Percentiles rank a stretch among this genome's conserved stretches.
These are phyloP conservation scores for Talaromyces liani DNA, from an alignment of 495 filamentous ascomycete genomes.

Conservation along the genomic window DNA sequence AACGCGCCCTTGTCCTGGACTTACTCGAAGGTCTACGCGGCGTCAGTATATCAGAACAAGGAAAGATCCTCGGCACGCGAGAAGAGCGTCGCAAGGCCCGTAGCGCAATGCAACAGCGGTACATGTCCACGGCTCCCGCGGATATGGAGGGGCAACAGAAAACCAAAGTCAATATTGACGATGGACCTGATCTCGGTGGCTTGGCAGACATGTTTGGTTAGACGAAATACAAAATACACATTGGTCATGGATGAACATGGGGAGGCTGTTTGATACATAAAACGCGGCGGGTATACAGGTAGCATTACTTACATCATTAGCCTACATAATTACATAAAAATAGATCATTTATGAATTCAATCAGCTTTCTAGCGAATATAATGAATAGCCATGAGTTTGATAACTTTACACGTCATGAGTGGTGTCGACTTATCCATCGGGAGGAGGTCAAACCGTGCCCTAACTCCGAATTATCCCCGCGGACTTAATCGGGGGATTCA, in stretches of 20 bases:
- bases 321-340: background rate
- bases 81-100: constrained; percentile 45
- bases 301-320: background rate
- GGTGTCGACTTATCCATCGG: background rate
- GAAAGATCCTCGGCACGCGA: constrained; percentile 56
- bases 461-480: constrained; percentile 4
- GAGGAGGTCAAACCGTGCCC: background rate
- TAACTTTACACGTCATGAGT: background rate
- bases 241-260: background rate
- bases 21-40: constrained; percentile 79
- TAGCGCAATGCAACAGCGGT: constrained; percentile 48
- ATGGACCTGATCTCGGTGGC: constrained; percentile 54
- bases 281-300: background rate
- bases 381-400: no score
- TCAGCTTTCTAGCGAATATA: background rate
- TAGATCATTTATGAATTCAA: background rate
- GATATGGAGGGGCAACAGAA: constrained; percentile 41
- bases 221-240: background rate
- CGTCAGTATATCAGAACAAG: constrained; percentile 86
- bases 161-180: constrained; percentile 43
- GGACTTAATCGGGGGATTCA: background rate
- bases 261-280: background rate
- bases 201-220: constrained; percentile 63
- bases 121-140: constrained; percentile 32
- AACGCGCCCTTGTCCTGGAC: constrained; percentile 78